Evolutionary conservation across 768 basidiomycete species (phyloP).

Genomic region (Cystobasidium tubakii): DNA sequence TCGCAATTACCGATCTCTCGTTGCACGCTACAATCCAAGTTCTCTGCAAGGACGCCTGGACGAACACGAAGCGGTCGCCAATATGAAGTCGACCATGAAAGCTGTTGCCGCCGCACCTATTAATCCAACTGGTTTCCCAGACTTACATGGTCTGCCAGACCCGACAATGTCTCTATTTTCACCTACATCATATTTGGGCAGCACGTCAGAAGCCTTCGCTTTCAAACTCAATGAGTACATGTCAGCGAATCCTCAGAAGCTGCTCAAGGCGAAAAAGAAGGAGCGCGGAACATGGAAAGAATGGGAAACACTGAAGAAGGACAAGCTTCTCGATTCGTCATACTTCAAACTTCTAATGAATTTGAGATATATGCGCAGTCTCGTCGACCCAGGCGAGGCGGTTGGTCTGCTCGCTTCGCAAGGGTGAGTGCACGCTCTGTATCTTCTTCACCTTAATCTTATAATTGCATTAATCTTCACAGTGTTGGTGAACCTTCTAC

Average conservation of each 20-base stretch:
- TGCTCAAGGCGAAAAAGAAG: constrained; percentile 52
- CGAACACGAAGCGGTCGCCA: constrained; percentile 62
- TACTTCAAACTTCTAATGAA: constrained; percentile 77
- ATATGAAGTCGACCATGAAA: constrained; percentile 90
- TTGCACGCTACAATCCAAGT: constrained; percentile 59
- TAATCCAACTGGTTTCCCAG: background rate
- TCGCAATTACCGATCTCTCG: constrained; percentile 71
- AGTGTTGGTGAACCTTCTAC: constrained; percentile 98
- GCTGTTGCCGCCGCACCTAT: constrained; percentile 45
- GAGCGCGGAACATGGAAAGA: constrained; percentile 52
- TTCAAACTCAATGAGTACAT: constrained; percentile 70
- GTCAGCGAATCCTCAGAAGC: constrained; percentile 62
- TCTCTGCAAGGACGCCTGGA: constrained; percentile 57
- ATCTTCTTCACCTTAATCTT: no score
- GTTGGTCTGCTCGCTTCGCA: constrained; percentile 94
- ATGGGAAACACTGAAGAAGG: constrained; percentile 47
- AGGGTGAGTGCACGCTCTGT: no score
- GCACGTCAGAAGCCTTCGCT: constrained; percentile 88
- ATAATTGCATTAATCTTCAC: no score
- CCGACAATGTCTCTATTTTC: constrained; percentile 70
- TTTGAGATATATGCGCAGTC: constrained; percentile 82
- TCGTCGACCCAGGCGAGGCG: constrained; percentile 97
- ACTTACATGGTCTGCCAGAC: constrained; percentile 55
- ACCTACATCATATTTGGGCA: constrained; percentile 74
- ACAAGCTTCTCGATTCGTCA: constrained; percentile 50